Evolutionary conservation across 2,329 filamentous ascomycete species (phyloP).

Genomic region (Davidsoniella eucalypti): DNA sequence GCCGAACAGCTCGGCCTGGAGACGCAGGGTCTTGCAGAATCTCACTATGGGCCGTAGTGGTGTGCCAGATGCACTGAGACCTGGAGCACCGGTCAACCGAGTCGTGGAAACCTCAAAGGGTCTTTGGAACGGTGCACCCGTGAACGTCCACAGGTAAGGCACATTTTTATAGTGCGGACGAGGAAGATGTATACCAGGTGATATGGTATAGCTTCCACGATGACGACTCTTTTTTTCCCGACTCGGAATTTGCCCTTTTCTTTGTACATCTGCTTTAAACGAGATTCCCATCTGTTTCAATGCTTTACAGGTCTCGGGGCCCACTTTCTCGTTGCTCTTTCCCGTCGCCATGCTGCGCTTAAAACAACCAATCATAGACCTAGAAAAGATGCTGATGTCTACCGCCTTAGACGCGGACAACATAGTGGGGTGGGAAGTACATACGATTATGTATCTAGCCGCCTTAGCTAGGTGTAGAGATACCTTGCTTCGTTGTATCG

Average conservation of each 20-base stretch:
- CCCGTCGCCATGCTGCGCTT: not conserved
- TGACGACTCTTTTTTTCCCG: too few relatives aligned
- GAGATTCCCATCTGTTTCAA: not conserved
- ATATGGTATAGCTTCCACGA: too few relatives aligned
- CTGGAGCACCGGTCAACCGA: constrained; percentile 37
- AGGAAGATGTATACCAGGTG: too few relatives aligned
- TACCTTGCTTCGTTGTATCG: not conserved
- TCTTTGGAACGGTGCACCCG: constrained; percentile 33
- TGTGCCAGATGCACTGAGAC: constrained; percentile 36
- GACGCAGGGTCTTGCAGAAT: constrained; percentile 53
- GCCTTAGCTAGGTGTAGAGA: too few relatives aligned
- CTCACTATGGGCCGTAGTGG: constrained; percentile 18
- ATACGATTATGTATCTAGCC: too few relatives aligned
- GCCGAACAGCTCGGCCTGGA: constrained; percentile 49
- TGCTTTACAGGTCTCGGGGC: not conserved
- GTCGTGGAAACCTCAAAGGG: constrained; percentile 48
- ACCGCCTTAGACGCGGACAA: not conserved
- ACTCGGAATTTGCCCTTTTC: not conserved
- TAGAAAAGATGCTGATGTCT: too few relatives aligned
- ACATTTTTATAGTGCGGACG: too few relatives aligned
- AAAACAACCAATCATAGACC: not conserved
- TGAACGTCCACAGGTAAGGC: not conserved
- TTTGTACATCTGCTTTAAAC: not conserved
- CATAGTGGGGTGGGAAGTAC: not conserved
- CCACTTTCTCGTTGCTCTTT: not conserved